Base-by-base conservation (phyloP, 177 flowering plant species). In the Telopea speciosissima region DNA sequence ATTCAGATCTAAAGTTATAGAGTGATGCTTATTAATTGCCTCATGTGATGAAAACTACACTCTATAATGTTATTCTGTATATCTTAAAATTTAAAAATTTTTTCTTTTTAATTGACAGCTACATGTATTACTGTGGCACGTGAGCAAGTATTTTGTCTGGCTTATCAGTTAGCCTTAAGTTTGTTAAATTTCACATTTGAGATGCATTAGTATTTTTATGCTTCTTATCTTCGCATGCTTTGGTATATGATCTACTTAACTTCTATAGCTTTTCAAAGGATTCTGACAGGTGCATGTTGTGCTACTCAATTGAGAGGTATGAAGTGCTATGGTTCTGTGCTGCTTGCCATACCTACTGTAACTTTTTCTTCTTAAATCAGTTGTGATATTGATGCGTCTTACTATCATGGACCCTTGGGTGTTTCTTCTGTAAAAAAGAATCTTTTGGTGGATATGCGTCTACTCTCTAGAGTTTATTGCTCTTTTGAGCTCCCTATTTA, bases 251-350 rank as follows among this genome's bases (percentile, higher is more conserved):
- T 8, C n/a, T 58, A 58, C 65, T 78, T 72, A 49, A 71, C 70
- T 67, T 72, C 65, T 68, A 74, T 78, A 42, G 68, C 68, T 67
- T 0, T 82, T 42, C 25, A 70, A 69, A 78, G 74, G 77, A 65
- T 76, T 75, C 60, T 65, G 22, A 72, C 79, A 75, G 81, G 82
- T 80, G 72, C 74, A 73, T 31, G 36, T 74, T 70, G 66, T 76
- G 79, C 77, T 81, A 75, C 81, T 79, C 77, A 54, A 61, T 69
- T 76, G 63, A 72, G 79, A 80, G 85, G 82, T 80, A 84, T 75
- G 82, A 72, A 67, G 40, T 77, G 76, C 72, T 72, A 67, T 44
- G 75, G 67, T 7, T 63, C 59, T 63, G 58, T 62, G 67, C 54
- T 60, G 42, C 36, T 62, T 64, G 44, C n/a, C 61, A 58, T 58